A percentile compares a stretch with the other conserved stretches of the same genome.
These are phyloP conservation scores for Ophiocordyceps camponoti-saundersi DNA, from an alignment of 2,329 filamentous ascomycete genomes.

Conservation along the genomic window DNA sequence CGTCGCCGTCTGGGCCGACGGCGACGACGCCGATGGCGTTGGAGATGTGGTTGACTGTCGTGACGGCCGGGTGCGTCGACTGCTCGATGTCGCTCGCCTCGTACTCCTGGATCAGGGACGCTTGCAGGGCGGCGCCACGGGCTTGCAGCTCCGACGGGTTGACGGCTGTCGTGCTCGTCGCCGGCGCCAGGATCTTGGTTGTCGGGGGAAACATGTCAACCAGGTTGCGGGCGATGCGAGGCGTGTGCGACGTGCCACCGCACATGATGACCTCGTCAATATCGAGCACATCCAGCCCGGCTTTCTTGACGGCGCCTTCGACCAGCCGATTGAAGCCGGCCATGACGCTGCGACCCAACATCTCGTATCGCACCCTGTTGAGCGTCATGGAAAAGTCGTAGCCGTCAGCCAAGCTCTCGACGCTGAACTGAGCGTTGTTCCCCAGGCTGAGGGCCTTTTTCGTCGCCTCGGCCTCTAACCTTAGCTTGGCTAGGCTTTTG, in stretches of 20 bases:
- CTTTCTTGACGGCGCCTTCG: constrained; percentile 76
- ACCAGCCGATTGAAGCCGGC: constrained; percentile 76
- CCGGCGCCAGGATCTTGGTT: constrained; percentile 66
- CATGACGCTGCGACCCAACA: constrained; percentile 73
- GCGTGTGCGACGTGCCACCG: constrained; percentile 84
- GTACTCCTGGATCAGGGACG: constrained; percentile 85
- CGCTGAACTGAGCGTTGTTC: constrained; percentile 75
- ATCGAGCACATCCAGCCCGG: constrained; percentile 78
- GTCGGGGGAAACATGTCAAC: constrained; percentile 63
- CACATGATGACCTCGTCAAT: constrained; percentile 89
- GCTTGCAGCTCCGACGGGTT: constrained; percentile 87
- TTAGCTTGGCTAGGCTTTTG: constrained; percentile 77
- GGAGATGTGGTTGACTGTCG: constrained; percentile 76
- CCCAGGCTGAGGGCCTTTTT: constrained; percentile 88
- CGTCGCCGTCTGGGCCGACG: constrained; percentile 37
- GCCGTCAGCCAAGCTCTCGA: constrained; percentile 79
- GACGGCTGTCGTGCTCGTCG: constrained; percentile 60
- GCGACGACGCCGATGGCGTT: constrained; percentile 79
- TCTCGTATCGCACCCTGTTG: constrained; percentile 87
- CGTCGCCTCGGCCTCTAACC: constrained; percentile 74
- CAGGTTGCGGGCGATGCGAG: constrained; percentile 75
- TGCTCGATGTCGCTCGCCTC: constrained; percentile 88
- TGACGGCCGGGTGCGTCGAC: constrained; percentile 88
- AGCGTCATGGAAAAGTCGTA: constrained; percentile 83
- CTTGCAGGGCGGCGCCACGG: constrained; percentile 87